Conservation (phyloP, 2,329 filamentous ascomycete species). For the Colletotrichum chlorophyti region DNA sequence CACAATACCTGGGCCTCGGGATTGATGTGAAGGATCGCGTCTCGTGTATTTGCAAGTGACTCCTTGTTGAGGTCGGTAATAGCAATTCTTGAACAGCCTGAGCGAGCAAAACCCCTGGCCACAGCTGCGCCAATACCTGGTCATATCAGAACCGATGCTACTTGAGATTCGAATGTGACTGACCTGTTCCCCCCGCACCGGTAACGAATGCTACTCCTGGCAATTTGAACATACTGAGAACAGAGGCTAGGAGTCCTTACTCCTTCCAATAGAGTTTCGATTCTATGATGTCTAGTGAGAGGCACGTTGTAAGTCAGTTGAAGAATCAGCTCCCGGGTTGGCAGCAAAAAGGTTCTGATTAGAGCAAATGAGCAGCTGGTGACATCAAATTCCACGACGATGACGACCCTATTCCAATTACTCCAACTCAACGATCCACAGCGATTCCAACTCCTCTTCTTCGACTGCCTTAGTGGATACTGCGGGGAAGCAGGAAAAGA, state of each 20-base stretch:
- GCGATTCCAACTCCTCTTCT: background rate
- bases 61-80: conserved; percentile 58
- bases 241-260: background rate
- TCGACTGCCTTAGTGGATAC: conserved; percentile 11
- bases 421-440: background rate
- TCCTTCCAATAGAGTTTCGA: background rate
- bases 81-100: conserved; percentile 57
- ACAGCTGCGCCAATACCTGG: conserved; percentile 63
- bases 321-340: too few relatives aligned
- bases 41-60: conserved; percentile 44
- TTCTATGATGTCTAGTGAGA: background rate
- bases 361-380: too few relatives aligned
- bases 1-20: conserved; percentile 42
- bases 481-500: conserved; percentile 19
- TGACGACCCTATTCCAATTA: background rate
- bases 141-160: background rate
- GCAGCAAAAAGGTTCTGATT: background rate
- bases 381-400: too few relatives aligned
- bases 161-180: background rate
- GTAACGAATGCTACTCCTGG: conserved; percentile 55
- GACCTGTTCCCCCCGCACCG: conserved; percentile 55
- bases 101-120: conserved; percentile 54
- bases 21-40: conserved; percentile 40
- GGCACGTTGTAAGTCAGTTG: too few relatives aligned
- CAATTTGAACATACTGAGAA: conserved; percentile 35